Evolutionary conservation across 345 rosid genomes (phyloP).

Genomic region (Euphorbia pulcherrima): DNA sequence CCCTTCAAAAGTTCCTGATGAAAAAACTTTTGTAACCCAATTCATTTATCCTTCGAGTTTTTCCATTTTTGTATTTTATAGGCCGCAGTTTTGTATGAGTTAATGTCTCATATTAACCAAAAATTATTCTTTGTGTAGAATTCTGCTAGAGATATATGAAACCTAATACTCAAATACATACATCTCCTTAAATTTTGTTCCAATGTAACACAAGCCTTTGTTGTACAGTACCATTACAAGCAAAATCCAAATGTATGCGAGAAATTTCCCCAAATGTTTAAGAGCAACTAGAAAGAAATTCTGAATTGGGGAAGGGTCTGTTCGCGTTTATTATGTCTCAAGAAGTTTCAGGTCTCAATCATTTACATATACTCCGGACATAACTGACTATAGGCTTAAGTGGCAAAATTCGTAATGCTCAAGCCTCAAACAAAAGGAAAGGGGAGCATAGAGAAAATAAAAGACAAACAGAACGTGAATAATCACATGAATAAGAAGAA

Average conservation of each 20-base stretch:
- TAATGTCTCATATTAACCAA: neutral
- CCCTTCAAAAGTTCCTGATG: neutral
- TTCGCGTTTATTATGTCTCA: neutral
- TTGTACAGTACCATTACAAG: neutral
- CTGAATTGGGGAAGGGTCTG: neutral
- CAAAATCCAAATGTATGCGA: neutral
- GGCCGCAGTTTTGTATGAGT: neutral
- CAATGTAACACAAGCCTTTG: neutral
- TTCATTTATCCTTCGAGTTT: neutral
- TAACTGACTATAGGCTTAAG: neutral
- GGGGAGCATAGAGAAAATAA: neutral
- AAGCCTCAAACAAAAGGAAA: neutral
- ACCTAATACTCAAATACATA: neutral
- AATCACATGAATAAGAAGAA: neutral
- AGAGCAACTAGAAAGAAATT: conserved; percentile 5
- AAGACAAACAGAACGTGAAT: neutral
- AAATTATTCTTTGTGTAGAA: neutral
- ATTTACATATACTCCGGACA: neutral
- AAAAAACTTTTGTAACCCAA: neutral
- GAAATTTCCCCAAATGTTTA: neutral
- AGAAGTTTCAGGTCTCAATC: neutral
- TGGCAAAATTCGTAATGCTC: neutral
- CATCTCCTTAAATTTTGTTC: neutral
- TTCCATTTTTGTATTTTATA: neutral
- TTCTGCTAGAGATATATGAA: neutral